Evolutionary conservation across 768 basidiomycete species (phyloP).

Genomic region (Auricularia cornea): DNA sequence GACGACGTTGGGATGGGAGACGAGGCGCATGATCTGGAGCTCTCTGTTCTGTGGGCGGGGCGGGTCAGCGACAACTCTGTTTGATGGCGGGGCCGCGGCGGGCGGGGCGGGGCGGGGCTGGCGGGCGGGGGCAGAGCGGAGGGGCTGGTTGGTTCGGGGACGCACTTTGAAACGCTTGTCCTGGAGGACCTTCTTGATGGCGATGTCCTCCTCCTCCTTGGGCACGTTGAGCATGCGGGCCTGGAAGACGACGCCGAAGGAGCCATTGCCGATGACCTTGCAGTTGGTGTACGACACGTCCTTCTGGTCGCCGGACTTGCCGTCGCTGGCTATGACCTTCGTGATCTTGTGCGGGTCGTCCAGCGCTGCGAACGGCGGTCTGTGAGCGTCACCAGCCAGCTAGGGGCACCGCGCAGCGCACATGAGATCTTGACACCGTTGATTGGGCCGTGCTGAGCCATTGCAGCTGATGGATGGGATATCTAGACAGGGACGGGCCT

Average conservation of each 20-base stretch:
- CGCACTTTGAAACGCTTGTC: slow-evolving; percentile 99
- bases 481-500: not conserved
- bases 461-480: slow-evolving; percentile 15
- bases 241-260: slow-evolving; percentile 97
- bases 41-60: slow-evolving; percentile 75
- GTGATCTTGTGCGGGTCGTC: slow-evolving; percentile 97
- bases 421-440: slow-evolving; percentile 83
- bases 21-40: slow-evolving; percentile 96
- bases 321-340: slow-evolving; percentile 91
- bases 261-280: slow-evolving; percentile 98
- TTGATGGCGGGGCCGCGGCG: slow-evolving; percentile 5
- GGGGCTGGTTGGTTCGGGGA: too few relatives aligned
- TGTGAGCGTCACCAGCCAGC: not conserved
- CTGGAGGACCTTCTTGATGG: slow-evolving; percentile 99
- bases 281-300: slow-evolving; percentile 93
- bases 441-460: slow-evolving; percentile 74
- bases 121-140: slow-evolving; percentile 4
- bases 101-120: too few relatives aligned
- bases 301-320: slow-evolving; percentile 81
- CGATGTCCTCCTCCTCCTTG: slow-evolving; percentile 76
- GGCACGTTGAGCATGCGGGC: slow-evolving; percentile 70
- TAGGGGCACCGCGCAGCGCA: too few relatives aligned
- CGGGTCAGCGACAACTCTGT: not conserved
- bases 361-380: slow-evolving; percentile 7
- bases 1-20: slow-evolving; percentile 95